These are phyloP conservation scores for Candida tallmaniae DNA, from an alignment of 805 yeast species.

Conservation along the genomic window DNA sequence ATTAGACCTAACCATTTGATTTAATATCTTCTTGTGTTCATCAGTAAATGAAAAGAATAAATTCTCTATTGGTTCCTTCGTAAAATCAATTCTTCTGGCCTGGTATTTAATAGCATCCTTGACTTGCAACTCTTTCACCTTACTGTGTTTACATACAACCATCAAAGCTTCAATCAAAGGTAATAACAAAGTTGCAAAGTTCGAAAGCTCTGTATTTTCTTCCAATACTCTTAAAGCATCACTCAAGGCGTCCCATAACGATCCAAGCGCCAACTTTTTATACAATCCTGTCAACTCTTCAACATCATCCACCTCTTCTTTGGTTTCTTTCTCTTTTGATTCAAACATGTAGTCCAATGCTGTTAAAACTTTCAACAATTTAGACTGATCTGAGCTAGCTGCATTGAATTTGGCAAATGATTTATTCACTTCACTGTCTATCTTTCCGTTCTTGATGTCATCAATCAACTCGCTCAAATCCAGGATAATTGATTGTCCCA, in stretches of 20 bases:
- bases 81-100: conserved; percentile 59
- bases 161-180: conserved; percentile 89
- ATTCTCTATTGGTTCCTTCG: conserved; percentile 70
- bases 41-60: conserved; percentile 84
- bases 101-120: conserved; percentile 59
- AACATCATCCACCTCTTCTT: conserved; percentile 22
- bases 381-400: conserved; percentile 82
- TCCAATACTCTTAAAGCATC: conserved; percentile 64
- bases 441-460: conserved; percentile 37
- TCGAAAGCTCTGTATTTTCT: conserved; percentile 43
- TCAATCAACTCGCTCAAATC: conserved; percentile 50
- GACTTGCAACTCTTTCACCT: conserved; percentile 51
- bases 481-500: conserved; percentile 50
- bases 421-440: conserved; percentile 44
- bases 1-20: conserved; percentile 86
- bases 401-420: conserved; percentile 67
- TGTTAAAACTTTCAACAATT: conserved; percentile 76
- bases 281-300: conserved; percentile 58
- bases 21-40: conserved; percentile 79
- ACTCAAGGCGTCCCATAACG: conserved; percentile 81
- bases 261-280: conserved; percentile 63
- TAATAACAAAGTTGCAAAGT: conserved; percentile 70
- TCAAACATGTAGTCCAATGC: conserved; percentile 82
- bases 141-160: conserved; percentile 92
- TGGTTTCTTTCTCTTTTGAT: conserved; percentile 18